Base-by-base conservation (phyloP, 176 grass and related monocot species). In the Tuctoria greenei region DNA sequence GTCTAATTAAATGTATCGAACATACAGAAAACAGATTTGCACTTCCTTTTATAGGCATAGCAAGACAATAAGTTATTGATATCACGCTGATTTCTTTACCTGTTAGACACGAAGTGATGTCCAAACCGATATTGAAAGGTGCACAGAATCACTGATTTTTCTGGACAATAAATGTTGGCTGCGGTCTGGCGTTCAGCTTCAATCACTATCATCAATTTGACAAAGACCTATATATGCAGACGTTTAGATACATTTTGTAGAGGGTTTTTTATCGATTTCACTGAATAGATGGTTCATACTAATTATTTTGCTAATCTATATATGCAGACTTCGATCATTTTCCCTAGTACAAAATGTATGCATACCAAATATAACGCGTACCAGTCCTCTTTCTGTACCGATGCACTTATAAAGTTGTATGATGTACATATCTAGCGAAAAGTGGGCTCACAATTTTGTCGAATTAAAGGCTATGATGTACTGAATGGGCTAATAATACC, bases 41-140 rank as follows among this genome's bases (percentile, higher is more conserved):
- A 4, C 17, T 44, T 43, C 23, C 21, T 11, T 49, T 45, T 34
- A 18, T 31, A 31, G 45, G 14, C 11, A 31, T 11, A 54, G 28
- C 15, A 50, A 34, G 28, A 25, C 16, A 23, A n/a, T 4, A 11
- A 79, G 7, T 54, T 24, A 61, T 45, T 45, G 46, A 1, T 64
- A 20, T 63, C 78, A 28, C 4, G 67, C 57, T 45, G 35, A 81
- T 81, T 76, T 69, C 14, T 70, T 86, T 65, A 44, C 45, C 46
- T 17, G 38, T 64, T 72, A 25, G 10, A 81, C 57, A 81, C 26
- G 84, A 73, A 81, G 47, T 46, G 49, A 72, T 66, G 28, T 50
- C 66, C 17, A 21, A 41, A 47, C 64, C 24, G 66, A 86, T 12
- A 57, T 42, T 13, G 84, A 72, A 58, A 18, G 47, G 46, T 57